phyloP scores from a whole-genome alignment of 805 yeast genomes.

The Myxozyma neglecta region DNA sequence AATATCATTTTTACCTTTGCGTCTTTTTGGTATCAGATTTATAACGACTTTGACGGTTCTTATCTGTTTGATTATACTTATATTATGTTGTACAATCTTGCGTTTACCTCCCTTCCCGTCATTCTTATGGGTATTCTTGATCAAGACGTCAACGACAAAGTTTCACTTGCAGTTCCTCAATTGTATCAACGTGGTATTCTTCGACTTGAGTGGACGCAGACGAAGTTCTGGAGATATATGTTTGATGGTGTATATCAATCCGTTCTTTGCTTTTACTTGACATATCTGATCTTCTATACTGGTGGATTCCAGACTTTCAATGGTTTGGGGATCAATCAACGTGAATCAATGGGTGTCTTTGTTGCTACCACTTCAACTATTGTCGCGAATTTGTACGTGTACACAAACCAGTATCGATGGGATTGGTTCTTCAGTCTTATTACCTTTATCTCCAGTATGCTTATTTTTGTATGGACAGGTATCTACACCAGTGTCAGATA shows the following conservation, averaged over 20 bases:
- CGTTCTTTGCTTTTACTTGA: conserved; percentile 64
- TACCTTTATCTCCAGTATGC: conserved; percentile 53
- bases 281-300: conserved; percentile 55
- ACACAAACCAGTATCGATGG: conserved; percentile 73
- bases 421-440: conserved; percentile 65
- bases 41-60: conserved; percentile 68
- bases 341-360: conserved; percentile 70
- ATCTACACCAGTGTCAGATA: conserved; percentile 59
- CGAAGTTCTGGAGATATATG: conserved; percentile 62
- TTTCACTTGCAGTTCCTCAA: conserved; percentile 68
- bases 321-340: conserved; percentile 62
- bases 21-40: conserved; percentile 75
- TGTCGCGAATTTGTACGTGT: conserved; percentile 64
- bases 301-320: conserved; percentile 46
- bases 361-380: conserved; percentile 62
- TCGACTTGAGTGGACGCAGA: conserved; percentile 61
- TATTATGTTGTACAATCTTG: conserved; percentile 75
- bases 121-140: conserved; percentile 70
- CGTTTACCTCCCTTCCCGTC: conserved; percentile 77
- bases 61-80: conserved; percentile 76
- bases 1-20: conserved; percentile 72
- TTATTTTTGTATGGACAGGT: conserved; percentile 78
- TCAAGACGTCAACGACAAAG: conserved; percentile 69
- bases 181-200: conserved; percentile 67
- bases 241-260: conserved; percentile 73